phyloP scores from a whole-genome alignment of 1,284 basidiomycete genomes.

The Austroboletus rostrupii region DNA sequence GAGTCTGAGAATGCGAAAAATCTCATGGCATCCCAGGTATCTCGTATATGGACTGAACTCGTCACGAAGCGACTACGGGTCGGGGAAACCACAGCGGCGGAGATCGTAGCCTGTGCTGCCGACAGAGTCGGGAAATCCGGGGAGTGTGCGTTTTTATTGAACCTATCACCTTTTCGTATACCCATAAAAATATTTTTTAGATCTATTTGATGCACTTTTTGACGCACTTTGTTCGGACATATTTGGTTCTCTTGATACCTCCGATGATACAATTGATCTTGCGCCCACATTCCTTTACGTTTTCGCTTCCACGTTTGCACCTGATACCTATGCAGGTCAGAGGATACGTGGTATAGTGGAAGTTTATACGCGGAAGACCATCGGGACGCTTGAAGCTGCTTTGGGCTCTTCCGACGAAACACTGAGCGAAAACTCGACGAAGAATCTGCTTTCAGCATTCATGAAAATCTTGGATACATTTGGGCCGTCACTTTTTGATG shows the following conservation, averaged over 20 bases:
- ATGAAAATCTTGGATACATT: constrained; percentile 26
- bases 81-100: constrained; percentile 42
- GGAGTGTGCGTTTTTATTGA: constrained; percentile 35
- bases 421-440: background rate
- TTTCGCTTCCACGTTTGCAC: constrained; percentile 33
- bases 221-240: constrained; percentile 28
- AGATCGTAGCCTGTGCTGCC: constrained; percentile 43
- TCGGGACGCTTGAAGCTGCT: constrained; percentile 28
- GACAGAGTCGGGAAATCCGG: constrained; percentile 40
- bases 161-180: constrained; percentile 8
- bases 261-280: constrained; percentile 26
- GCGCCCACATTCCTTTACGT: constrained; percentile 42
- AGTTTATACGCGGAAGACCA: constrained; percentile 27
- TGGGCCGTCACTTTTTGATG: constrained; percentile 36
- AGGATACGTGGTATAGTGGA: constrained; percentile 24
- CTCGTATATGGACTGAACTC: constrained; percentile 49
- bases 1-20: constrained; percentile 12
- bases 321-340: constrained; percentile 24
- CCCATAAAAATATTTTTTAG: constrained; percentile 34
- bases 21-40: constrained; percentile 46
- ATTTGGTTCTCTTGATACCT: constrained; percentile 4
- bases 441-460: constrained; percentile 13
- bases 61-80: constrained; percentile 41
- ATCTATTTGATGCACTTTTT: constrained; percentile 48
- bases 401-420: constrained; percentile 10